Conservation (phyloP, 2,329 filamentous ascomycete species). For the Thelonectria discophora region DNA sequence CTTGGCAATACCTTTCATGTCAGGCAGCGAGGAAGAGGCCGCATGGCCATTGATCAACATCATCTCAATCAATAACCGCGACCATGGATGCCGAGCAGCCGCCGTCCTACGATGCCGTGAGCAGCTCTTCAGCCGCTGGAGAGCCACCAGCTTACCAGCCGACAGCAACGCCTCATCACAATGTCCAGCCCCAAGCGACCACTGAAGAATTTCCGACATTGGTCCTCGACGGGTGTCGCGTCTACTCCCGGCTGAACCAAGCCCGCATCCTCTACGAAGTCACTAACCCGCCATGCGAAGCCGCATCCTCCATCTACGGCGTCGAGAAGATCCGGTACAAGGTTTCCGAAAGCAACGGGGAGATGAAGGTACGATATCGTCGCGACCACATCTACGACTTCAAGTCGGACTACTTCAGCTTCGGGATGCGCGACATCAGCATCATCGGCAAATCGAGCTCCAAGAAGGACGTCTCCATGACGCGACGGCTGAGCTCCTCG, state of each 20-base stretch:
- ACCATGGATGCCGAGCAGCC: slow-evolving; percentile 9
- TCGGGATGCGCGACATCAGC: slow-evolving; percentile 11
- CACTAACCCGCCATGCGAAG: slow-evolving; percentile 38
- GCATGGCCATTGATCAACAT: too few relatives aligned
- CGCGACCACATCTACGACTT: slow-evolving; percentile 46
- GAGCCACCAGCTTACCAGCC: not conserved
- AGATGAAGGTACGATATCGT: slow-evolving; percentile 30
- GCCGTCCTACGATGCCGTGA: not conserved
- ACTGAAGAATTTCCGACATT: slow-evolving; percentile 30
- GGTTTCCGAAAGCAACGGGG: slow-evolving; percentile 21
- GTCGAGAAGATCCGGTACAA: slow-evolving; percentile 43
- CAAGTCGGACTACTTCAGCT: slow-evolving; percentile 24
- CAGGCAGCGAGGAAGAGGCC: too few relatives aligned
- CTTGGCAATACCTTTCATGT: too few relatives aligned
- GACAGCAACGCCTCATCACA: not conserved
- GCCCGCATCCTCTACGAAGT: slow-evolving; percentile 38
- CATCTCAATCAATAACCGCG: too few relatives aligned
- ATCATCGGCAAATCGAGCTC: slow-evolving; percentile 35
- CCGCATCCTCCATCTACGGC: slow-evolving; percentile 30
- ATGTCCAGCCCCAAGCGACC: not conserved
- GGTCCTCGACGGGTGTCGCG: slow-evolving; percentile 32
- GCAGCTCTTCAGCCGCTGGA: not conserved
- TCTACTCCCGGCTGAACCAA: slow-evolving; percentile 34
- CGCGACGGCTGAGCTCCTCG: slow-evolving; percentile 28
- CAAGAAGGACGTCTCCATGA: slow-evolving; percentile 34